Evolutionary conservation across 176 grass and related monocot genomes (phyloP), one percentile per base, ranked within the genome.

Genomic region (Rhynchospora tenuis): DNA sequence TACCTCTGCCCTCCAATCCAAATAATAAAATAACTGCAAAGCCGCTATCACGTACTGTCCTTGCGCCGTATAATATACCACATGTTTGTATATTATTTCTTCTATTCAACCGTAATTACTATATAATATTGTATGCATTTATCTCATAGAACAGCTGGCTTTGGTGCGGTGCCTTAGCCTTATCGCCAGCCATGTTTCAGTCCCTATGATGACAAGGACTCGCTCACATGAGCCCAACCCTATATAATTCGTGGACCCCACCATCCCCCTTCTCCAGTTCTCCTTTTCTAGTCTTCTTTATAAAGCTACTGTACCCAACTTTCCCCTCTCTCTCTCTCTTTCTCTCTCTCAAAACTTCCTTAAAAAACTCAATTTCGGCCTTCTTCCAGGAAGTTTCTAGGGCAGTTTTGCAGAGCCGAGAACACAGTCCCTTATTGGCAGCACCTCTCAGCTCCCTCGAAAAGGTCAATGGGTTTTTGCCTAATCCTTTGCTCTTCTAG

Each of bases 151-250:
- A 82, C 13, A 64, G 62, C 42, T 61, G 62, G 60, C 23, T 52
- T 82, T 81, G 77, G 77, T 80, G 42, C 15, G 59, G 29, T 46
- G 78, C 42, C 78, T 81, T 66, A 82, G 78, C 42, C 78, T 81
- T 66, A 82, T 82, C 60, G 79, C 79, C 79, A 66, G 60, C 59
- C 79, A 60, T 82, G 79, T 66, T 82, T 82, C 33, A 48, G 15
- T 82, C 60, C 22, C 59, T 64, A 31, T 54, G 43, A 66, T 82
- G 80, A 82, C 80, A 82, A 82, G 80, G 80, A 82, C 80, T 61
- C n/a, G 44, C 60, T 82, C 80, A 82, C 80, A 82, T 82, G 80
- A 82, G 46, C 80, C 80, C 60, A 82, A 82, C 80, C 46, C 80
- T 61, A 82, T 61, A 82, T 82, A 64, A 48, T 63, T 51, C 61